A percentile compares a stretch with the other conserved stretches of the same genome.
Conservation (phyloP, 106 monocot species). For the Acorus calamus region DNA sequence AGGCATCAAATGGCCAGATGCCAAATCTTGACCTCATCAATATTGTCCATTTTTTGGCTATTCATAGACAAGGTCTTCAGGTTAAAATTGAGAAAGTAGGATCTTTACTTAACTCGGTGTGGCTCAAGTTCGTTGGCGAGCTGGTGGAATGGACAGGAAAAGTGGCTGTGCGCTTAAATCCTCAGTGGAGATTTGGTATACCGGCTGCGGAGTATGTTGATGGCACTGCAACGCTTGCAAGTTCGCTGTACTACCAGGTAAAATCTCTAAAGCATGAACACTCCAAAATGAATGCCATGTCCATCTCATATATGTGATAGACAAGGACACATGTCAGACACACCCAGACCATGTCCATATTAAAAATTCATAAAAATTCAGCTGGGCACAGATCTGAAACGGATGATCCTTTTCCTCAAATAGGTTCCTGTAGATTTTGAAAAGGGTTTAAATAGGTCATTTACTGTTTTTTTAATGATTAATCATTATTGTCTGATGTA, state of each 20-base stretch:
- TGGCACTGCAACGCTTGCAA: slow-evolving; percentile 66
- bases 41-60: slow-evolving; percentile 73
- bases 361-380: no score
- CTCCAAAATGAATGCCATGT: no score
- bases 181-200: slow-evolving; percentile 49
- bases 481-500: no score
- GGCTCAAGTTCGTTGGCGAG: slow-evolving; percentile 49
- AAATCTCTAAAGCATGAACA: not conserved
- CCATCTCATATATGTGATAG: no score
- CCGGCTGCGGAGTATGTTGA: slow-evolving; percentile 59
- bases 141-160: slow-evolving; percentile 31
- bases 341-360: no score
- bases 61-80: slow-evolving; percentile 71
- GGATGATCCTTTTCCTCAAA: no score
- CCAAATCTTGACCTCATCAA: slow-evolving; percentile 91
- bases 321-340: no score
- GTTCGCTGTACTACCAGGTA: slow-evolving; percentile 86
- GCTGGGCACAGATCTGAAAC: no score
- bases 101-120: slow-evolving; percentile 33
- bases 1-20: slow-evolving; percentile 98
- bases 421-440: no score
- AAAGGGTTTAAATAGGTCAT: not conserved
- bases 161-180: slow-evolving; percentile 47
- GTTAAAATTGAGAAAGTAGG: slow-evolving; percentile 47
- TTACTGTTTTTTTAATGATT: not conserved